phyloP scores from a whole-genome alignment of 352 stramenopile genomes.

The Pythium guiyangense region DNA sequence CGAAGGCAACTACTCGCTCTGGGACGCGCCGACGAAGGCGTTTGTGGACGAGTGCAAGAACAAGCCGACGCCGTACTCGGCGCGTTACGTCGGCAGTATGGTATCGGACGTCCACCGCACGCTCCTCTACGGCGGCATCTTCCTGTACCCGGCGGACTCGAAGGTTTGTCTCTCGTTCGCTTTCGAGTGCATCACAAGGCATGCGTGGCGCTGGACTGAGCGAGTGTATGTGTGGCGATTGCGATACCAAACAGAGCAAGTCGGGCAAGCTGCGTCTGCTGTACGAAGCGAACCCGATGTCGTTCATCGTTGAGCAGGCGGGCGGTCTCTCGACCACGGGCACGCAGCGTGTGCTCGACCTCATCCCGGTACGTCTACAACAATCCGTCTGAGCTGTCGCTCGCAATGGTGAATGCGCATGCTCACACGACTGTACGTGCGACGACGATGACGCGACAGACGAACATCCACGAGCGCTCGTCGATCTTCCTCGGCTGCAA shows the following conservation, averaged over 20 bases:
- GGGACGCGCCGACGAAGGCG: conserved; percentile 91
- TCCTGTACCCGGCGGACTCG: conserved; percentile 95
- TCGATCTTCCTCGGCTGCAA: conserved; percentile 96
- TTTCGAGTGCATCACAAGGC: neutral
- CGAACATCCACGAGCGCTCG: conserved; percentile 96
- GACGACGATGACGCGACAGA: conserved; percentile 23
- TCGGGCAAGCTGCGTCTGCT: conserved; percentile 96
- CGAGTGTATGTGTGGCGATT: neutral
- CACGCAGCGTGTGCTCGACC: conserved; percentile 90
- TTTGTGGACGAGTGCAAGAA: conserved; percentile 89
- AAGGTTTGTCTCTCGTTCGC: conserved; percentile 65
- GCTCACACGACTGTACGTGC: neutral
- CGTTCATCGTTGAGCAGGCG: conserved; percentile 97
- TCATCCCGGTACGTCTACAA: conserved; percentile 72
- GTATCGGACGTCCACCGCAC: conserved; percentile 99
- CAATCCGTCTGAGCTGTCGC: neutral
- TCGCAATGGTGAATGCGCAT: neutral
- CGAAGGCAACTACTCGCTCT: conserved; percentile 95
- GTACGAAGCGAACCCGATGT: conserved; percentile 99
- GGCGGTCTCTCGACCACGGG: conserved; percentile 95
- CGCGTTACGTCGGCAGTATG: conserved; percentile 98
- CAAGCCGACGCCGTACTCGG: conserved; percentile 73
- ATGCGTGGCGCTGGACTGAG: neutral
- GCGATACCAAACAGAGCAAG: conserved; percentile 30
- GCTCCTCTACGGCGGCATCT: conserved; percentile 98